These are phyloP conservation scores for Aphanocladium album DNA, from an alignment of 2,329 filamentous ascomycete species.

Conservation along the genomic window DNA sequence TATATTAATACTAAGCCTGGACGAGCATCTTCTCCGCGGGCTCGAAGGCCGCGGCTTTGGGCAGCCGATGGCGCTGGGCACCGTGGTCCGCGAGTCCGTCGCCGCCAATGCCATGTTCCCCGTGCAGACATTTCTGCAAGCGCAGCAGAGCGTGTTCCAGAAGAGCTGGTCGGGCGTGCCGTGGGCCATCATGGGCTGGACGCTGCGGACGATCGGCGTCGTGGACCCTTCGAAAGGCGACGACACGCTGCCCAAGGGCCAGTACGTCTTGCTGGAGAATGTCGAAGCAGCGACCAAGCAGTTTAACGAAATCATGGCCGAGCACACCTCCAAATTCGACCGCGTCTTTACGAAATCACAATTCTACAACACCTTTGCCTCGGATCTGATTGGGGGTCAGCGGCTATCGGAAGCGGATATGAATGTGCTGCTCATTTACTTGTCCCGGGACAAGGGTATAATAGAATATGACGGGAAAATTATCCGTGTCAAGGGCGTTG, in stretches of 20 bases:
- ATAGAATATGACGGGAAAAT: slow-evolving; percentile 60
- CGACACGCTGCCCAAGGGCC: slow-evolving; percentile 54
- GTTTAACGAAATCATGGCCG: slow-evolving; percentile 41
- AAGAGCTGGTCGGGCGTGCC: slow-evolving; percentile 64
- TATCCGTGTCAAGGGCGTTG: slow-evolving; percentile 64
- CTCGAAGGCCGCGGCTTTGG: slow-evolving; percentile 76
- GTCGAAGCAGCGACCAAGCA: slow-evolving; percentile 54
- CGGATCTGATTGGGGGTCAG: slow-evolving; percentile 43
- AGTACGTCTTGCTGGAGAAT: slow-evolving; percentile 62
- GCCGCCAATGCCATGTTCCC: slow-evolving; percentile 64
- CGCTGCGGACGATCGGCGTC: slow-evolving; percentile 64
- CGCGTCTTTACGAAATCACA: slow-evolving; percentile 62
- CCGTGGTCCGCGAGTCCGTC: slow-evolving; percentile 72
- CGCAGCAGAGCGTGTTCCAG: slow-evolving; percentile 66
- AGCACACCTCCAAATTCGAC: slow-evolving; percentile 51
- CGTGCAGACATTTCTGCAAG: slow-evolving; percentile 60
- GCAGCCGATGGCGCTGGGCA: slow-evolving; percentile 71
- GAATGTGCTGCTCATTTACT: slow-evolving; percentile 63
- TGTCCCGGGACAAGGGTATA: slow-evolving; percentile 60
- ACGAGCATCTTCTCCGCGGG: slow-evolving; percentile 61
- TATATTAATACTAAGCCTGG: slow-evolving; percentile 48
- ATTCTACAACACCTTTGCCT: slow-evolving; percentile 56
- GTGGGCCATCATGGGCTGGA: slow-evolving; percentile 70
- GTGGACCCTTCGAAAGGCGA: slow-evolving; percentile 41
- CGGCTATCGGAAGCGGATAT: slow-evolving; percentile 59